Evolutionary conservation across 116 monocot species (phyloP), one percentile per base, ranked within the genome.

Genomic region (Cymodocea nodosa): DNA sequence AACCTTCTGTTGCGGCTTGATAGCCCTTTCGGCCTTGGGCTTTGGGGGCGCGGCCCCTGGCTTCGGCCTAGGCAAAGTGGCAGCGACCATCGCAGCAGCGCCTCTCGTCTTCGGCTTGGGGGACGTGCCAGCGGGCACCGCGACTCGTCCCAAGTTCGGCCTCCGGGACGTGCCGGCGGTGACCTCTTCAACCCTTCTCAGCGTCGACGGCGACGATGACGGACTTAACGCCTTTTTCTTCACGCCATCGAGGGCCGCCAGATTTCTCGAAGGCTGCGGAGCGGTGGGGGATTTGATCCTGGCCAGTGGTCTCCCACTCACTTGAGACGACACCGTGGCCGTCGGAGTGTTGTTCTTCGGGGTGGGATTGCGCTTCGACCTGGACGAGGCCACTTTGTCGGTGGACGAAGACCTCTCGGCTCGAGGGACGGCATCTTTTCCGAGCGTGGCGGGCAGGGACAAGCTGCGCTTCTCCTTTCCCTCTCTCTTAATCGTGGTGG

Each of bases 391-490:
- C 64, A 49, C 49, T 72, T 23, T 15, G n/a, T n/a, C n/a, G 4
- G 70, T 0, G 50, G 6, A 50, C 22, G 70, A 1, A 2, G 39
- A 44, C 14, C 23, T 59, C 44, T 44, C 12, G 11, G 8, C 11
- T 7, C 30, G 30, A 30, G 30, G 2, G 30, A 3, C 30, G 30
- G 3, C 30, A 30, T 30, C 30, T 30, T 30, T 30, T 30, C 30
- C 30, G 30, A 44, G 12, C 8, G 44, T 12, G 11, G 48, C 60
- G 2, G 44, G 35, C 30, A 61, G 1, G 23, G 70, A 52, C 52
- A 12, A 49, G 60, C 50, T 6, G 4, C 24, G 15, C 52, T 20
- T 70, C 70, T 70, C 70, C 30, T 70, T 70, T 15, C 49, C 70
- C 5, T 51, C 61, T 51, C 59, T 70, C 35, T 7, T 62, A 9